Conservation (phyloP, 2,329 filamentous ascomycete species). For the Fusarium sacchari region DNA sequence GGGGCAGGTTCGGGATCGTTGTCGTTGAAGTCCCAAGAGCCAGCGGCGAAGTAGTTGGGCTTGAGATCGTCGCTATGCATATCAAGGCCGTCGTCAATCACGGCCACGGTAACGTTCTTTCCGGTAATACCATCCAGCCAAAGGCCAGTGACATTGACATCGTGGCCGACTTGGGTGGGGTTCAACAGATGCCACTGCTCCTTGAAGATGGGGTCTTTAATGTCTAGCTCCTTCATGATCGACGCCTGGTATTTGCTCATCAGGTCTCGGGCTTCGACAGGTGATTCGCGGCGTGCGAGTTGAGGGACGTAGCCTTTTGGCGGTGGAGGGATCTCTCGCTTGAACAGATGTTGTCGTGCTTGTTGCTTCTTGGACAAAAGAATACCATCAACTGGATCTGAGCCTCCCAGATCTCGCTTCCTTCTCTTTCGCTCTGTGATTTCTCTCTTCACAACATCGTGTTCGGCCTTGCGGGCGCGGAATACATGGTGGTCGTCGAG, state of each 20-base stretch:
- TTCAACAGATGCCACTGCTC: conserved; percentile 98
- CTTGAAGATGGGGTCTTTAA: conserved; percentile 88
- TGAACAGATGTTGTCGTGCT: conserved; percentile 62
- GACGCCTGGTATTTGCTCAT: conserved; percentile 67
- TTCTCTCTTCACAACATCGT: conserved; percentile 67
- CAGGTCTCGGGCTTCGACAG: conserved; percentile 40
- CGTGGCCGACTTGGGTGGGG: conserved; percentile 80
- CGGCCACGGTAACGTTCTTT: conserved; percentile 86
- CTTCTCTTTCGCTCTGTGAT: conserved; percentile 66
- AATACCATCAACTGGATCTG: conserved; percentile 76
- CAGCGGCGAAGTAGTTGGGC: conserved; percentile 91
- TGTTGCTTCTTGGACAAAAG: conserved; percentile 81
- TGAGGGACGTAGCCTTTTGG: conserved; percentile 43
- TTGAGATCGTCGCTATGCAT: conserved; percentile 94
- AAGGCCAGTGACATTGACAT: conserved; percentile 94
- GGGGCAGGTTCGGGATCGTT: conserved; percentile 81
- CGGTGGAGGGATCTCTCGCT: conserved; percentile 58
- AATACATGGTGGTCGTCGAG: conserved; percentile 88
- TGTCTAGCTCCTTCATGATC: conserved; percentile 74
- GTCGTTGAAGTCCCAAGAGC: conserved; percentile 98
- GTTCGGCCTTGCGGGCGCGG: conserved; percentile 71
- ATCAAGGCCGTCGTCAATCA: conserved; percentile 95
- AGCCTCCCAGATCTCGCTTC: conserved; percentile 65
- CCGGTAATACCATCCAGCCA: conserved; percentile 94
- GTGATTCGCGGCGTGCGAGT: background rate